Evolutionary conservation across 768 basidiomycete species (phyloP).

Genomic region (Dioszegia crocea): DNA sequence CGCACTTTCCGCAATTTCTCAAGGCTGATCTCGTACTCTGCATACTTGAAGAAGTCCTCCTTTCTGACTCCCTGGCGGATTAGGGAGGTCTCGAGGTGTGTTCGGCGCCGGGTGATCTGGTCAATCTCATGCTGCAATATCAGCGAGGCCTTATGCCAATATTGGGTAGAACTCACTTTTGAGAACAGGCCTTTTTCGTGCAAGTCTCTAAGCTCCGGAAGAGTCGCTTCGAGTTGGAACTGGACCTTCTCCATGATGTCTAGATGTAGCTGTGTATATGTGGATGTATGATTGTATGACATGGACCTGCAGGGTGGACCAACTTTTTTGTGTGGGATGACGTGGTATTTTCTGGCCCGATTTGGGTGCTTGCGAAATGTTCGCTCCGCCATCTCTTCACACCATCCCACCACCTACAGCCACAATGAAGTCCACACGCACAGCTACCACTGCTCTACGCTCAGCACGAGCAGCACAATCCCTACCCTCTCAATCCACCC

Average conservation of each 20-base stretch:
- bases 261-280: background rate
- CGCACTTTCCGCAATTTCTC: conserved; percentile 76
- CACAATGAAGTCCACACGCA: background rate
- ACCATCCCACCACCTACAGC: background rate
- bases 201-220: conserved; percentile 90
- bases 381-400: background rate
- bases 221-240: conserved; percentile 93
- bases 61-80: conserved; percentile 80
- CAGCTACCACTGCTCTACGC: background rate
- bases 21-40: conserved; percentile 83
- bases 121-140: conserved; percentile 65
- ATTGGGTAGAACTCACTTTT: conserved; percentile 56
- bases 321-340: conserved; percentile 17
- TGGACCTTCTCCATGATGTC: conserved; percentile 87
- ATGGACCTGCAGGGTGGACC: background rate
- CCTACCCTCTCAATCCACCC: background rate
- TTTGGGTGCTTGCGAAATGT: background rate
- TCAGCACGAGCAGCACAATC: background rate
- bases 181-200: conserved; percentile 80
- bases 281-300: background rate
- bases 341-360: conserved; percentile 12
- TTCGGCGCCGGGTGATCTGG: conserved; percentile 77
- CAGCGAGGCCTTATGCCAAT: conserved; percentile 3
- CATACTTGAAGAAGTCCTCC: conserved; percentile 82
- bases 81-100: conserved; percentile 74